Conservation (phyloP, 495 filamentous ascomycete species). For the Aspergillus haitiensis region DNA sequence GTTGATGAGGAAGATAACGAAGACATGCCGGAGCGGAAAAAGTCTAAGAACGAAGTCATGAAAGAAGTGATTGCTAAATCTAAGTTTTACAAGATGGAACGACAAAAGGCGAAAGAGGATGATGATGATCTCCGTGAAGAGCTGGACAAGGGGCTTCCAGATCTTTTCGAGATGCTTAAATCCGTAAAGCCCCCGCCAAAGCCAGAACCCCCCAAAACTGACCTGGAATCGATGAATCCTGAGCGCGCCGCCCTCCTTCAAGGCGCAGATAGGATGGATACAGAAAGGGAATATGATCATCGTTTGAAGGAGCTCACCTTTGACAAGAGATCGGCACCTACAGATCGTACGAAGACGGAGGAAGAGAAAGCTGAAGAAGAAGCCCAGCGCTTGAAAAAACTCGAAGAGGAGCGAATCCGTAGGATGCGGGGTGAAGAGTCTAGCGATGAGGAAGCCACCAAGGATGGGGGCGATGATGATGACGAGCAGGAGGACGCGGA, state of each 20-base stretch:
- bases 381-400: conserved; percentile 67
- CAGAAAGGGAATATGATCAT: conserved; percentile 82
- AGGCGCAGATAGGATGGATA: conserved; percentile 59
- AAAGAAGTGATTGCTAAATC: conserved; percentile 97
- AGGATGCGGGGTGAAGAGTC: conserved; percentile 47
- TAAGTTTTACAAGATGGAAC: conserved; percentile 88
- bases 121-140: conserved; percentile 88
- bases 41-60: conserved; percentile 93
- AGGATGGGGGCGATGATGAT: conserved; percentile 42
- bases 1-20: conserved; percentile 20
- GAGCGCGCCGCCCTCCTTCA: conserved; percentile 59
- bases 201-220: conserved; percentile 40
- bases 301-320: conserved; percentile 75
- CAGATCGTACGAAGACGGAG: conserved; percentile 84
- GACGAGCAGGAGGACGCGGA: conserved; percentile 46
- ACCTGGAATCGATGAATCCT: conserved; percentile 56
- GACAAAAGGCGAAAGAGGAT: conserved; percentile 89
- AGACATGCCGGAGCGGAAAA: conserved; percentile 70
- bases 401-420: conserved; percentile 70
- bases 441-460: conserved; percentile 42
- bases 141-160: conserved; percentile 73
- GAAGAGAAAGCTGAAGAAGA: conserved; percentile 81
- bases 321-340: conserved; percentile 79
- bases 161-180: conserved; percentile 71
- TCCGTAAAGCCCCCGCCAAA: conserved; percentile 46